A percentile compares a stretch with the other conserved stretches of the same genome.
phyloP scores from a whole-genome alignment of 2,329 filamentous ascomycete species.

The Fusarium compactum region DNA sequence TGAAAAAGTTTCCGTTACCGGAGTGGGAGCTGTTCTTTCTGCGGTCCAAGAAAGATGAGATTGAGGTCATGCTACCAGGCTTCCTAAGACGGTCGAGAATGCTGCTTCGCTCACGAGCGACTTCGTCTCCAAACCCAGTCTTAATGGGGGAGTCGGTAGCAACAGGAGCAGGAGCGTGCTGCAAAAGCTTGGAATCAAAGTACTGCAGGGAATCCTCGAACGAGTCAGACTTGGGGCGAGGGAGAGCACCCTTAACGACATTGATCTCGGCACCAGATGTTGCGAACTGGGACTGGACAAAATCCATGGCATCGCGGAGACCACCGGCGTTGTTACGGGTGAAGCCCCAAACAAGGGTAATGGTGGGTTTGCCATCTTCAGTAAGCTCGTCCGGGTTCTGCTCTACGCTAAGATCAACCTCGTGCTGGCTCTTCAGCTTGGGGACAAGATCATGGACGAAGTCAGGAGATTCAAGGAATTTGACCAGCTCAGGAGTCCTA shows the following conservation, averaged over 20 bases:
- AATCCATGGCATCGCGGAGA: slow-evolving; percentile 95
- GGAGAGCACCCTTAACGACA: slow-evolving; percentile 92
- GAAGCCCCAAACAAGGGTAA: slow-evolving; percentile 81
- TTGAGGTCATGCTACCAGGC: slow-evolving; percentile 92
- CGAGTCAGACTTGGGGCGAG: slow-evolving; percentile 97
- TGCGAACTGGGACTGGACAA: slow-evolving; percentile 86
- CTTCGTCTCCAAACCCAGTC: slow-evolving; percentile 83
- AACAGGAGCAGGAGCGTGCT: slow-evolving; percentile 86
- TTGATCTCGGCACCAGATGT: slow-evolving; percentile 89
- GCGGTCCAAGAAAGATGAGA: slow-evolving; percentile 94
- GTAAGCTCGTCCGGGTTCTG: slow-evolving; percentile 70
- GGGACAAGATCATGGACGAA: slow-evolving; percentile 83
- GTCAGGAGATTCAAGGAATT: slow-evolving; percentile 83
- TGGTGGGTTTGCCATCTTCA: slow-evolving; percentile 67
- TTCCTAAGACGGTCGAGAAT: slow-evolving; percentile 96
- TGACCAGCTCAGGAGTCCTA: slow-evolving; percentile 78
- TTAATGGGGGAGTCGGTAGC: slow-evolving; percentile 91
- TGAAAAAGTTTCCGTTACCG: slow-evolving; percentile 87
- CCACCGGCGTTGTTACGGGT: slow-evolving; percentile 97
- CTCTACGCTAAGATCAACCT: slow-evolving; percentile 85
- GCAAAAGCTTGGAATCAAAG: slow-evolving; percentile 96
- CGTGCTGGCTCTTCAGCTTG: slow-evolving; percentile 91
- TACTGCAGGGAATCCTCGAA: slow-evolving; percentile 97
- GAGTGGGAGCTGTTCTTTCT: slow-evolving; percentile 94
- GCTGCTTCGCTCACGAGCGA: slow-evolving; percentile 80